Evolutionary conservation across 306 rosid genomes (phyloP).

Genomic region (Trifolium fragiferum): DNA sequence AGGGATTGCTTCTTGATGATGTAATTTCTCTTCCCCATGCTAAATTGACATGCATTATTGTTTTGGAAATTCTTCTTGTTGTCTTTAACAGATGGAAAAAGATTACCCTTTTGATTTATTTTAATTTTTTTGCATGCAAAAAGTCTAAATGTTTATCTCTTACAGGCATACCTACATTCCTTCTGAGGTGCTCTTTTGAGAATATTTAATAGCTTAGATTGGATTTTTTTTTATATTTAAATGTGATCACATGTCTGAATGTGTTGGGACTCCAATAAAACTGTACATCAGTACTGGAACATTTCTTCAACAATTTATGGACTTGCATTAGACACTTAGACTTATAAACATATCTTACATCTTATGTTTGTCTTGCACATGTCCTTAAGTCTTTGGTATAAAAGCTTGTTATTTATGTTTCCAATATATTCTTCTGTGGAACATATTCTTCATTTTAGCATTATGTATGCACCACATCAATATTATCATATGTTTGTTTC

Average conservation of each 20-base stretch:
- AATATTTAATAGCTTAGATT: not conserved
- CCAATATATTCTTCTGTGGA: slow-evolving; percentile 22
- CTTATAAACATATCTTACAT: not conserved
- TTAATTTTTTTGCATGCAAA: slow-evolving; percentile 3
- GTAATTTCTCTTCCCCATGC: slow-evolving; percentile 51
- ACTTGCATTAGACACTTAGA: not conserved
- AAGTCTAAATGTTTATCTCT: slow-evolving; percentile 20
- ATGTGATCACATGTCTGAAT: slow-evolving; percentile 14
- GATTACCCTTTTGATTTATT: slow-evolving; percentile 2
- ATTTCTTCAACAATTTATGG: slow-evolving; percentile 17
- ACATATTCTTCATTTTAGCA: slow-evolving; percentile 33
- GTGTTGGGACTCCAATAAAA: slow-evolving; percentile 23
- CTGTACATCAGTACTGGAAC: not conserved
- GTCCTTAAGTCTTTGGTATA: slow-evolving; percentile 13
- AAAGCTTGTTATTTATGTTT: slow-evolving; percentile 22
- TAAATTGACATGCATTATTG: slow-evolving; percentile 32
- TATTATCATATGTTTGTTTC: slow-evolving; percentile 50
- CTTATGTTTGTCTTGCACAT: slow-evolving; percentile 25
- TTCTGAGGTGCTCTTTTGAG: slow-evolving; percentile 8
- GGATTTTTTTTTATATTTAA: too few relatives aligned
- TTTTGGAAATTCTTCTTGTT: slow-evolving; percentile 35
- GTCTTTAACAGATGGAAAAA: slow-evolving; percentile 34
- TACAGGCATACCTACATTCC: slow-evolving; percentile 14
- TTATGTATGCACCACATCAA: slow-evolving; percentile 33
- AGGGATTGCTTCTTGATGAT: slow-evolving; percentile 96